These are phyloP conservation scores for Ceriops zippeliana DNA, from an alignment of 345 rosid species.

Conservation along the genomic window DNA sequence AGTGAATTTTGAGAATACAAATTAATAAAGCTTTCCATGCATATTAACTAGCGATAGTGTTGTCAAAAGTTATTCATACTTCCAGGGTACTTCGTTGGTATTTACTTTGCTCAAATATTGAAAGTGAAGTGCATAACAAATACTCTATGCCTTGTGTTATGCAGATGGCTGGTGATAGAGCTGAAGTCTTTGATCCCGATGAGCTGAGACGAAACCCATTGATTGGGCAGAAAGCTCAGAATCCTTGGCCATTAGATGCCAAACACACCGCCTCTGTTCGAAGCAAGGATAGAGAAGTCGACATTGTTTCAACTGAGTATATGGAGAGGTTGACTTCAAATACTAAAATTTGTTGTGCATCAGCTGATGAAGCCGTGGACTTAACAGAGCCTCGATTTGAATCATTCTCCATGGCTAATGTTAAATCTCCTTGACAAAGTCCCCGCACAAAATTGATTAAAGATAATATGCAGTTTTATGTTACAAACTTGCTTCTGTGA, in stretches of 20 bases:
- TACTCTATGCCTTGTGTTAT: constrained; percentile 1
- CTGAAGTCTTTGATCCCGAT: constrained; percentile 29
- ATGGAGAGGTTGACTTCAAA: constrained; percentile 50
- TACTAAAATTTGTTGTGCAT: constrained; percentile 41
- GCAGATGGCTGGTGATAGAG: constrained; percentile 38
- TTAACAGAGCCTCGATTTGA: constrained; percentile 84
- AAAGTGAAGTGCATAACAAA: not conserved
- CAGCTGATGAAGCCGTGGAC: constrained; percentile 75
- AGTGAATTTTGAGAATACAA: not conserved
- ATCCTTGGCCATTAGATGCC: constrained; percentile 21
- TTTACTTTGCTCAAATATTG: not conserved
- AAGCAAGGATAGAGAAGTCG: constrained; percentile 10
- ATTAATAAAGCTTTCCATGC: not conserved
- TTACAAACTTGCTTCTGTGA: constrained; percentile 15
- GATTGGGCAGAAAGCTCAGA: constrained; percentile 8
- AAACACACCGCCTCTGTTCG: constrained; percentile 4
- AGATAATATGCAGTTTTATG: not conserved
- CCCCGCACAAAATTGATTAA: not conserved
- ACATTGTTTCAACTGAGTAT: constrained; percentile 29
- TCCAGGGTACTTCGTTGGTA: no score
- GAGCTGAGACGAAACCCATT: constrained; percentile 20
- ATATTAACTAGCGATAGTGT: no score
- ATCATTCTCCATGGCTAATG: constrained; percentile 56
- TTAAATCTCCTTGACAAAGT: constrained; percentile 39
- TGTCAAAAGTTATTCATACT: no score